phyloP scores from a whole-genome alignment of 805 yeast species.

The Yamadazyma olivae region DNA sequence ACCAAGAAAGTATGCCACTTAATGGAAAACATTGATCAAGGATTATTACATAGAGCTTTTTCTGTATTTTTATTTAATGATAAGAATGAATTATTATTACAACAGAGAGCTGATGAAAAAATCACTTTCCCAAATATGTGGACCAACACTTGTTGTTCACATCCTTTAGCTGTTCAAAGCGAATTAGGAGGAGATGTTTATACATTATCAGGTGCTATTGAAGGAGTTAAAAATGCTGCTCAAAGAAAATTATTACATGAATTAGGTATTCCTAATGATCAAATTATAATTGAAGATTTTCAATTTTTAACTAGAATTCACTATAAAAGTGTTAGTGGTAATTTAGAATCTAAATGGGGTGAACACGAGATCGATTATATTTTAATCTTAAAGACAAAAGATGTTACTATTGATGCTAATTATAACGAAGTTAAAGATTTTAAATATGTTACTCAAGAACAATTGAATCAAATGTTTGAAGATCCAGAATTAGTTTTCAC shows the following conservation, averaged over 20 bases:
- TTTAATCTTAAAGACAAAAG: slow-evolving; percentile 61
- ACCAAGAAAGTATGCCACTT: slow-evolving; percentile 88
- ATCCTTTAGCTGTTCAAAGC: slow-evolving; percentile 79
- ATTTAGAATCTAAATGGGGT: slow-evolving; percentile 79
- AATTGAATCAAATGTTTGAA: slow-evolving; percentile 72
- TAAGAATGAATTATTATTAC: slow-evolving; percentile 73
- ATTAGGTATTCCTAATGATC: slow-evolving; percentile 69
- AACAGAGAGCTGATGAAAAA: slow-evolving; percentile 94
- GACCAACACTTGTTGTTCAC: slow-evolving; percentile 99
- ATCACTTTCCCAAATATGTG: slow-evolving; percentile 96
- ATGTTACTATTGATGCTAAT: slow-evolving; percentile 61
- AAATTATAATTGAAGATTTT: slow-evolving; percentile 65
- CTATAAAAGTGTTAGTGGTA: slow-evolving; percentile 79
- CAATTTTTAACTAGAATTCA: slow-evolving; percentile 90
- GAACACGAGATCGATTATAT: slow-evolving; percentile 98
- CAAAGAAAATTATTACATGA: slow-evolving; percentile 91
- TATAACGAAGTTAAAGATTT: slow-evolving; percentile 73
- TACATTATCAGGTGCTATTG: slow-evolving; percentile 55
- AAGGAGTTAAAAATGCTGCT: slow-evolving; percentile 86
- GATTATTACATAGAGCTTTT: slow-evolving; percentile 92
- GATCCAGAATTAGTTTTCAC: slow-evolving; percentile 73
- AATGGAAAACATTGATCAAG: slow-evolving; percentile 81
- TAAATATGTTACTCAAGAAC: slow-evolving; percentile 66
- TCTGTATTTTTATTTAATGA: slow-evolving; percentile 90
- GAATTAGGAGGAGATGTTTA: slow-evolving; percentile 62